These are phyloP conservation scores for Gossypium gossypioides DNA, from an alignment of 441 rosid species.

Conservation along the genomic window DNA sequence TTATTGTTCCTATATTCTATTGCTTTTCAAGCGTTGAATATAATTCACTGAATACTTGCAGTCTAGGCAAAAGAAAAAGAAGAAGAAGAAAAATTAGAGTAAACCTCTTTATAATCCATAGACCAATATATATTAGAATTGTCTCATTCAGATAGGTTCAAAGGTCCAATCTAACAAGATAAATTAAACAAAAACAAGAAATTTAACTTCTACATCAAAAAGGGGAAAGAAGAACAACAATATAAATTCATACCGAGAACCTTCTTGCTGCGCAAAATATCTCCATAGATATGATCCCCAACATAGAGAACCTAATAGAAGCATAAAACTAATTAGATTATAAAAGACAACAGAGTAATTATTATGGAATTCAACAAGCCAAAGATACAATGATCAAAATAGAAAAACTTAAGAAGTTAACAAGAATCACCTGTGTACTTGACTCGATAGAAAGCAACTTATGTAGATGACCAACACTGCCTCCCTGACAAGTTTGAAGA, in stretches of 20 bases:
- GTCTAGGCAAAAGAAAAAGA: neutral
- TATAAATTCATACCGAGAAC: conserved; percentile 60
- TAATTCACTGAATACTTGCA: neutral
- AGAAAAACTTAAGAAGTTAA: neutral
- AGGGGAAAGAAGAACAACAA: conserved; percentile 6
- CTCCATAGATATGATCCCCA: conserved; percentile 98
- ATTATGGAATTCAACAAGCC: neutral
- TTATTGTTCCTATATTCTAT: neutral
- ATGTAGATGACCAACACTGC: conserved; percentile 92
- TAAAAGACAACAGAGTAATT: neutral
- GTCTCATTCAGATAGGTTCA: neutral
- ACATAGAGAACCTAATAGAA: conserved; percentile 76
- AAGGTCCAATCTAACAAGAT: neutral
- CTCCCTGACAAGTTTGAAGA: conserved; percentile 45
- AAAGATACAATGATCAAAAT: neutral
- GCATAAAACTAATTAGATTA: conserved; percentile 11
- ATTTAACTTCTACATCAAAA: conserved; percentile 4
- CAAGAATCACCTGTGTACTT: conserved; percentile 68
- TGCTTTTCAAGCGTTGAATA: neutral
- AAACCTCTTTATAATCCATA: neutral
- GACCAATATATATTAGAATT: neutral
- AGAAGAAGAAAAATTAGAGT: neutral
- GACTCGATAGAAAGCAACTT: conserved; percentile 88
- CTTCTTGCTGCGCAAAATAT: conserved; percentile 91
- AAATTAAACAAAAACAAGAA: conserved; percentile 2